Evolutionary conservation across 2,329 filamentous ascomycete species (phyloP).

Genomic region (Cercospora beticola): DNA sequence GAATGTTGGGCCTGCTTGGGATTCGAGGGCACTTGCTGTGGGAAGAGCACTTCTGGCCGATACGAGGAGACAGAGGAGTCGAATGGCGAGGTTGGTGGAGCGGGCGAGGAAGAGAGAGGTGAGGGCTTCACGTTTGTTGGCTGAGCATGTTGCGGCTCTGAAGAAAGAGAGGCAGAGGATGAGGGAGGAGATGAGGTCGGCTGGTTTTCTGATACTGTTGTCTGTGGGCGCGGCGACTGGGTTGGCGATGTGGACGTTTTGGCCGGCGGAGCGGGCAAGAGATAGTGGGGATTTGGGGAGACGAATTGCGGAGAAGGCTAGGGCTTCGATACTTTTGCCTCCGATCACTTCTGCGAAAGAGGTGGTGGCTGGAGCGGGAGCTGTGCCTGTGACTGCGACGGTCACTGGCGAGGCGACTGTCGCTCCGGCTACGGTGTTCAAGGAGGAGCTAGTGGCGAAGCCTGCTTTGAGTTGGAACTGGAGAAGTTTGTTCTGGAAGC

Average conservation of each 20-base stretch:
- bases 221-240: slow-evolving; percentile 26
- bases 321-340: slow-evolving; percentile 20
- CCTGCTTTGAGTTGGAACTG: slow-evolving; percentile 6
- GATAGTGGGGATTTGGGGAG: slow-evolving; percentile 28
- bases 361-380: background rate
- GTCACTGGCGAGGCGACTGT: slow-evolving; percentile 8
- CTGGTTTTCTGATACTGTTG: slow-evolving; percentile 25
- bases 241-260: slow-evolving; percentile 31
- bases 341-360: slow-evolving; percentile 5
- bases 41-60: slow-evolving; percentile 26
- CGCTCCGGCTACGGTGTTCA: background rate
- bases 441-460: slow-evolving; percentile 5
- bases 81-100: slow-evolving; percentile 16
- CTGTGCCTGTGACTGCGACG: slow-evolving; percentile 8
- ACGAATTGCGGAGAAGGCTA: slow-evolving; percentile 27
- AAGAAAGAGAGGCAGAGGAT: slow-evolving; percentile 22
- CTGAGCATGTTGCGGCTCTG: slow-evolving; percentile 17
- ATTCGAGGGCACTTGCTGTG: slow-evolving; percentile 24
- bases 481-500: slow-evolving; percentile 23
- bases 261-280: slow-evolving; percentile 21
- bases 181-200: slow-evolving; percentile 25
- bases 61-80: slow-evolving; percentile 16
- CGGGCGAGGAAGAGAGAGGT: slow-evolving; percentile 18
- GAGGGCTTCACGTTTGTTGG: background rate
- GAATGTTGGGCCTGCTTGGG: slow-evolving; percentile 12